A percentile compares a stretch with the other conserved stretches of the same genome.
Evolutionary conservation across 78 protist species (phyloP).

Genomic region (Bigelowiella natans): DNA sequence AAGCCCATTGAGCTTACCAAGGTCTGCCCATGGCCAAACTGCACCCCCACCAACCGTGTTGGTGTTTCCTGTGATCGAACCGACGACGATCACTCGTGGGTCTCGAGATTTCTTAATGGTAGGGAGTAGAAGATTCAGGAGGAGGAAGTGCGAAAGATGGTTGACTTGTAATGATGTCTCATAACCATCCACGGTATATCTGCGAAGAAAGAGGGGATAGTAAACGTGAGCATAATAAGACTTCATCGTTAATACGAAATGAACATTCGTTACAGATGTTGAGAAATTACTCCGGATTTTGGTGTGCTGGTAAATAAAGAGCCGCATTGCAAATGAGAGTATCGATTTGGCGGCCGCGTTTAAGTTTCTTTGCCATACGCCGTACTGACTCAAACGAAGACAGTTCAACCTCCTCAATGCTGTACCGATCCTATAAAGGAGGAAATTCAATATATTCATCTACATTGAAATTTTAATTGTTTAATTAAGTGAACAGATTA

Average conservation of each 20-base stretch:
- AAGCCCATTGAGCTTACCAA: conserved; percentile 13
- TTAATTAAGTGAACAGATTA: too few species aligned
- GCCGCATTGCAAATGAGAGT: conserved; percentile 26
- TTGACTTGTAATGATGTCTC: conserved; percentile 13
- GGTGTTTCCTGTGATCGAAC: conserved; percentile 27
- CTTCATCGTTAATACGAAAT: too few species aligned
- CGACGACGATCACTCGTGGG: conserved; percentile 10
- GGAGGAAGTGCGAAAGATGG: conserved; percentile 22
- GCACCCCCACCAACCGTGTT: conserved; percentile 15
- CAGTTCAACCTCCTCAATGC: background rate
- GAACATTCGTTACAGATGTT: too few species aligned
- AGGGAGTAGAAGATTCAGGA: background rate
- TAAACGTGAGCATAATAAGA: too few species aligned
- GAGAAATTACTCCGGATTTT: background rate
- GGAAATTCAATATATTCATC: too few species aligned
- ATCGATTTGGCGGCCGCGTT: background rate
- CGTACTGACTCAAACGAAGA: background rate
- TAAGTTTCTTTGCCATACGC: background rate
- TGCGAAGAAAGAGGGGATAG: too few species aligned
- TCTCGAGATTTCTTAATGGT: background rate
- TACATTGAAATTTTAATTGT: too few species aligned
- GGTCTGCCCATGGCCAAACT: conserved; percentile 12
- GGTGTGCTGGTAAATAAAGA: conserved; percentile 6
- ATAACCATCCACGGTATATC: conserved; percentile 8
- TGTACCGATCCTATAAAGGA: background rate